Conservation (phyloP, 179 eudicot genomes). For the Silene noctiflora region DNA sequence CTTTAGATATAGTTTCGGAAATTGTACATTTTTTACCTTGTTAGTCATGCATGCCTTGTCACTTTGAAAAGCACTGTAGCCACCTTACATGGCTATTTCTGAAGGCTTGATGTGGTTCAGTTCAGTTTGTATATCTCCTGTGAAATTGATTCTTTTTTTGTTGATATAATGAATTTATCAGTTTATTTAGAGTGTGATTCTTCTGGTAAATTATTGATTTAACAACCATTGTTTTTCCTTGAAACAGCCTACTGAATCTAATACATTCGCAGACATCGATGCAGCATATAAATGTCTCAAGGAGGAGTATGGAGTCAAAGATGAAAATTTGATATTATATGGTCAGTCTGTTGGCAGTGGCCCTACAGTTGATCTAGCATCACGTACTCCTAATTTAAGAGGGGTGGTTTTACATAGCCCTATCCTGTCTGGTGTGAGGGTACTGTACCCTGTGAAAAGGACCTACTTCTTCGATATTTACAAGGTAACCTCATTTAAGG, state of each 20-base stretch:
- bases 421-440: constrained; percentile 83
- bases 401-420: constrained; percentile 96
- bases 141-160: background rate
- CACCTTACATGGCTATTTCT: background rate
- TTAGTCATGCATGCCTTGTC: background rate
- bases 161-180: background rate
- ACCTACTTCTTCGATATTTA: constrained; percentile 94
- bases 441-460: constrained; percentile 77
- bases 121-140: background rate
- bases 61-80: background rate
- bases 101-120: background rate
- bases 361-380: constrained; percentile 88
- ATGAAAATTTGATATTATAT: constrained; percentile 73
- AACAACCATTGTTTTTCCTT: constrained; percentile 33
- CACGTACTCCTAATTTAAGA: constrained; percentile 78
- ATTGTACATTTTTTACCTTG: background rate
- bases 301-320: constrained; percentile 79
- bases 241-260: constrained; percentile 85
- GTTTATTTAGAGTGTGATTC: constrained; percentile 3
- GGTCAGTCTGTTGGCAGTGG: constrained; percentile 98
- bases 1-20: background rate
- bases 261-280: constrained; percentile 95
- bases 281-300: constrained; percentile 93
- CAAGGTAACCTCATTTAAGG: constrained; percentile 50
- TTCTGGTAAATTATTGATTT: constrained; percentile 19